Base-by-base conservation (phyloP, 2,329 filamentous ascomycete species). In the Microsporum audouinii region DNA sequence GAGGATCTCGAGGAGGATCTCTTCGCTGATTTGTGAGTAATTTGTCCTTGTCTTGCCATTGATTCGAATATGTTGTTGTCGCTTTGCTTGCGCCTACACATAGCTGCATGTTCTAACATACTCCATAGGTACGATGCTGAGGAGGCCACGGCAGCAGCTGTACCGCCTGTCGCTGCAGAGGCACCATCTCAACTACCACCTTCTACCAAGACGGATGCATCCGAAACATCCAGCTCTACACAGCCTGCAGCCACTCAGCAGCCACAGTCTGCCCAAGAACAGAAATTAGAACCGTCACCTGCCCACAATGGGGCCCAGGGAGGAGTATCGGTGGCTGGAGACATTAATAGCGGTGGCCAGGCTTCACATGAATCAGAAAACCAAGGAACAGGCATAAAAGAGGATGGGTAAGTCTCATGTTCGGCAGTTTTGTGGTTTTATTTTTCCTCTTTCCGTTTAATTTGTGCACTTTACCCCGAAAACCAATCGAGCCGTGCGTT, bases 1-100 rank as follows among this genome's bases (percentile, higher is more conserved):
- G 88, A 91, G 71, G 88, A 89, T 67, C 86, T 90, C 67, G 91
- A 96, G 68, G 91, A 96, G 71, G 91, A 96, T 81, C 88, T 96
- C 76, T 96, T 96, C 76, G 91, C 91, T 69, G 91, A 96, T 77
- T 84, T 96, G 91, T 96, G 80, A 77, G 89, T 82, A 61, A 33
- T 4, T 39, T 5, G 27, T 53, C 41, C 49, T 58, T 65, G 63
- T 58, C 60, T 58, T 47, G 59, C 12, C 3, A 12, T 33, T 49
- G 45, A 5, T 14, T 12, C 14, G 10, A 12, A 49, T 27, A 55
- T 62, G 62, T 58, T 64, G 43, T 49, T 12, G 27, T 12, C 12
- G 3, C 27, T 14, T 47, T 29, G 38, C 43, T 47, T 27, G 43
- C 12, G 45, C 23, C 7, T 57, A 17, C 23, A 47, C 43, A 29